Evolutionary conservation across 768 basidiomycete species (phyloP), one percentile per base, ranked within the genome.

Genomic region (Rhodocollybia butyracea): DNA sequence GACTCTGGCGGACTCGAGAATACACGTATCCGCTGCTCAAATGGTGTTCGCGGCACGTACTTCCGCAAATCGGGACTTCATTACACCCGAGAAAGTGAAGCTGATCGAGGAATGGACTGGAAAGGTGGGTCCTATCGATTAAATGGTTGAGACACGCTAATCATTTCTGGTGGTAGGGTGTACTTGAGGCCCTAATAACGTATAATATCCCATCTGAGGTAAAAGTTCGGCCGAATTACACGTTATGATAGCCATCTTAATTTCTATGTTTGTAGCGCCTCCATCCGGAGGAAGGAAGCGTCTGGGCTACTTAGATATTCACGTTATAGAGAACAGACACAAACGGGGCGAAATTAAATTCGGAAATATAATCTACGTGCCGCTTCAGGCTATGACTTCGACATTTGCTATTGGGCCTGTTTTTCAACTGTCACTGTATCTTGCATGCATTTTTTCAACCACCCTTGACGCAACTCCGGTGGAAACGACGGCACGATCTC

Each of bases 31-130:
- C 15, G 86, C 87, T 15, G 82, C 81, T 21, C 90, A 92, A 57
- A 88, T 91, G 80, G 81, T 91, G 4, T 93, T 89, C 63, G 90
- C 90, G n/a, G 79, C 84, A 40, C 81, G 90, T 46, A 76, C 74
- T 39, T 86, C 88, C 26, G 48, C 21, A 34, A 24, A 50, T 26
- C 78, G 76, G 59, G 87, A 81, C 58, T 91, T 92, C 63, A 91
- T 93, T 63, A 83, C 82, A 3, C 90, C 91, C 5, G 73, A 81
- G 36, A 72, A 81, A 52, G 88, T 90, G 27, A 68, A 67, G 8
- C 73, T 73, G 54, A 63, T 85, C 11, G 89, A 93, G 65, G 69
- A 72, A 22, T 87, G 85, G 86, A 75, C 79, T 46, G 80, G 82
- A 21, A 66, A 73, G 67, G 80, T 77, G 58, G 53, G 71, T 50